These are phyloP conservation scores for Chytriomyces sp. DNA, from an alignment of 192 early-diverging fungal species.

Conservation along the genomic window DNA sequence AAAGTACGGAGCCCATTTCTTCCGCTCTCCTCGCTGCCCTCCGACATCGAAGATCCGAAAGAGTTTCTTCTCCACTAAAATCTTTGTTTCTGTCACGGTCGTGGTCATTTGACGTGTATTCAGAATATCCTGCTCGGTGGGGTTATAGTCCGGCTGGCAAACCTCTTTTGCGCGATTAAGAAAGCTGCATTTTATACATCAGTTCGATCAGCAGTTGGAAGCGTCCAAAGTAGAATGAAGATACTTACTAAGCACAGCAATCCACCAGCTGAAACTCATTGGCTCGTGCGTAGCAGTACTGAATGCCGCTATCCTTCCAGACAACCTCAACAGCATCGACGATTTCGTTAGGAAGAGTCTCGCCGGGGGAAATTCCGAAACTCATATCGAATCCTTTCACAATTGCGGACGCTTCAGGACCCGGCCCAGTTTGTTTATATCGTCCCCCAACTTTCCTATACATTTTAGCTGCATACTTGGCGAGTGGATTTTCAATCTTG, in stretches of 20 bases:
- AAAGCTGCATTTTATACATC: slow-evolving; percentile 63
- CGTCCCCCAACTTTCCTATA: slow-evolving; percentile 10
- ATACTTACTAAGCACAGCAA: slow-evolving; percentile 51
- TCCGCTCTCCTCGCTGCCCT: slow-evolving; percentile 64
- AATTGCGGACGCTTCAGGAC: slow-evolving; percentile 37
- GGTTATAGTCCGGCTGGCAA: slow-evolving; percentile 56
- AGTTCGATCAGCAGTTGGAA: no score
- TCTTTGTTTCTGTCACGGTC: slow-evolving; percentile 69
- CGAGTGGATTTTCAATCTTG: slow-evolving; percentile 74
- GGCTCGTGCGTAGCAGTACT: slow-evolving; percentile 42
- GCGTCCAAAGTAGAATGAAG: slow-evolving; percentile 14
- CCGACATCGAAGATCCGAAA: slow-evolving; percentile 70
- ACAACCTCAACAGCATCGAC: slow-evolving; percentile 32
- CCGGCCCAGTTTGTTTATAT: slow-evolving; percentile 17
- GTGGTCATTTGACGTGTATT: slow-evolving; percentile 71
- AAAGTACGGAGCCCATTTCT: slow-evolving; percentile 72
- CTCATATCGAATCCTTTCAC: slow-evolving; percentile 48
- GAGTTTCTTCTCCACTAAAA: slow-evolving; percentile 59
- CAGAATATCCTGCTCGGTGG: slow-evolving; percentile 73
- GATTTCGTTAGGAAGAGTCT: slow-evolving; percentile 38
- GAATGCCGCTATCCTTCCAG: slow-evolving; percentile 52
- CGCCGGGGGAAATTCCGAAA: slow-evolving; percentile 49
- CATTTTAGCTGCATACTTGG: slow-evolving; percentile 15
- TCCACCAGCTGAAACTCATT: slow-evolving; percentile 55
- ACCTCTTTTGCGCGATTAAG: slow-evolving; percentile 85